Conservation (phyloP, 805 yeast species). For the Candida endomychidarum region DNA sequence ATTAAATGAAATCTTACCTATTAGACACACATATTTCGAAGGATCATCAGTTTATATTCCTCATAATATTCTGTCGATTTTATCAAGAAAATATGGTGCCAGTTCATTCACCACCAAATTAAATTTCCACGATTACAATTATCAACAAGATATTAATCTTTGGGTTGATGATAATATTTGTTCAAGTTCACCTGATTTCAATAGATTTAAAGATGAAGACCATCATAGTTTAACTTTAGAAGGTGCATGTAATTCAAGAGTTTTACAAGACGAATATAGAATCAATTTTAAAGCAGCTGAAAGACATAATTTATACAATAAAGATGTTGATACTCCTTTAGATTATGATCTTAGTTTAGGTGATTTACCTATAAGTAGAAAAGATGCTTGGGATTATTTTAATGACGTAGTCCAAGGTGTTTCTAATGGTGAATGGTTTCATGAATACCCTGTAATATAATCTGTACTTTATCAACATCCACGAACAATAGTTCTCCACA, state of each 20-base stretch:
- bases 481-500: too few relatives aligned
- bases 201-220: conserved; percentile 23
- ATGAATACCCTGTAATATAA: conserved; percentile 12
- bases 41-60: conserved; percentile 38
- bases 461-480: neutral
- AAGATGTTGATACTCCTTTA: conserved; percentile 23
- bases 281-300: conserved; percentile 25
- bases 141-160: conserved; percentile 41
- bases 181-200: conserved; percentile 25
- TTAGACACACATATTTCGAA: conserved; percentile 37
- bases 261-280: conserved; percentile 39
- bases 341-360: conserved; percentile 24
- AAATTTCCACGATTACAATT: conserved; percentile 32
- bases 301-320: conserved; percentile 24
- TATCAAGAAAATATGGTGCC: conserved; percentile 32
- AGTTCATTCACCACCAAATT: conserved; percentile 28
- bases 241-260: conserved; percentile 40
- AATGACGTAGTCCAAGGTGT: conserved; percentile 21
- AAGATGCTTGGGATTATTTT: conserved; percentile 36
- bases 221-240: conserved; percentile 27
- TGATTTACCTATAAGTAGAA: conserved; percentile 42
- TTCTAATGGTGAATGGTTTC: conserved; percentile 21
- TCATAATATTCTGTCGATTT: conserved; percentile 29
- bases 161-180: conserved; percentile 50
- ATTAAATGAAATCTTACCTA: conserved; percentile 34